Evolutionary conservation across 306 rosid species (phyloP), one percentile per base, ranked within the genome.

Genomic region (Quercus ilex): DNA sequence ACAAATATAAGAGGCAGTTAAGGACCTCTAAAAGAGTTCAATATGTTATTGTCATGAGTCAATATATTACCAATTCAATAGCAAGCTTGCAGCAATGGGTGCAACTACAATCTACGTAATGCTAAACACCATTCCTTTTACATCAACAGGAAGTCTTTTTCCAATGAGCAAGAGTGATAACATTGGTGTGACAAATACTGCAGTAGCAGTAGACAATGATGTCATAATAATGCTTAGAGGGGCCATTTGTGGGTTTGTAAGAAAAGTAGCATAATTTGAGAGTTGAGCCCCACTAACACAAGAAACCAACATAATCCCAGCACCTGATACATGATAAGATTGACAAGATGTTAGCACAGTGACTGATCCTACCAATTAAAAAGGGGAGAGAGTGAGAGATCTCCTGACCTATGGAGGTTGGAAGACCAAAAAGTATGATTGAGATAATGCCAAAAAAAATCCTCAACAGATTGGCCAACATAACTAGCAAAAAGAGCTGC

Each of bases 281-380:
- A 92, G 99, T 84, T 94, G 99, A 30, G 99, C 97, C 1, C 99
- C 99, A 72, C 99, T 94, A 77, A 94, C 97, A 82, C 97, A 94
- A 78, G 92, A 92, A 38, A 91, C 97, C 84, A 94, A 82, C 86
- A 90, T 91, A 82, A 94, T 92, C 70, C 99, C 97, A 1, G 97
- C 97, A 55, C 97, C 98, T 94, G 84, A 83, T 88, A 75, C 74
- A 79, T 80, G 46, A 38, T 7, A 7, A 80, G 55, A 88, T 74
- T 41, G 14, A 78, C 26, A 25, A 77, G 58, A 74, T 74, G 58
- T 92, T 76, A 88, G 91, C 71, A 52, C 11, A 25, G 46, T 74
- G 73, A 82, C 52, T 46, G 15, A 35, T 33, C 26, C 3, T 67
- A 35, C 51, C 52, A 33, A 67, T 67, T 15, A 19, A 19, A 7